Base-by-base conservation (phyloP, 2,329 filamentous ascomycete species). In the Tolypocladium tundrense region DNA sequence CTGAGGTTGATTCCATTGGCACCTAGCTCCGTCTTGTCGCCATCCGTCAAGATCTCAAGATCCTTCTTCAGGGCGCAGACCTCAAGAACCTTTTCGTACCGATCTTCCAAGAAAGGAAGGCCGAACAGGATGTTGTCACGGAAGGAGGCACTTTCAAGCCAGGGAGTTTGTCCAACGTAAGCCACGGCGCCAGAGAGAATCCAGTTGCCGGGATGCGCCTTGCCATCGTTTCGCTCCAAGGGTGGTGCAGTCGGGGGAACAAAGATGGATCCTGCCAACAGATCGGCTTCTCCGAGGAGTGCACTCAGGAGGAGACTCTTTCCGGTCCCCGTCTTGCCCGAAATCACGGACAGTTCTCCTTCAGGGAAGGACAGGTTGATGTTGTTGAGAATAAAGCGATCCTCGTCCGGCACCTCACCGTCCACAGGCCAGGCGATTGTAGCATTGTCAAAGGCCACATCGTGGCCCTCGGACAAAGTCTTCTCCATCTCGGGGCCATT, bases 1-100 rank as follows among this genome's bases (percentile, higher is more conserved):
- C 87, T 91, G 8, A 95, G 76, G 64, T 93, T 92, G 64, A 94
- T 89, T 8, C 90, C 90, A 61, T 93, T 92, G 3, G 88, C 88
- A 13, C 90, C 90, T 56, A 95, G 89, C 66, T 92, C 88, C 0
- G 91, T 95, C 53, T 82, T 73, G 64, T 94, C 89, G 4, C 90
- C 90, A 66, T 93, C 88, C 0, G 82, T 75, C 19, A 95, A 78
- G 76, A 91, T 90, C 19, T 86, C 81, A 39, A 95, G 74, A 64
- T 95, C 91, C 66, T 90, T 90, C 55, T 80, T 80, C 50, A 95
- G 69, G 0, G 88, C 88, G 60, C 89, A 94, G 2, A 86, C 88
- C 41, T 84, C 79, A 9, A 92, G 70, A 0, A 90, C 89, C 64
- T 85, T 83, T 1, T 77, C 74, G 67, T 93, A 94, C 43, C 90